These are phyloP conservation scores for Eutrema japonicum DNA, from an alignment of 345 rosid species.

Conservation along the genomic window DNA sequence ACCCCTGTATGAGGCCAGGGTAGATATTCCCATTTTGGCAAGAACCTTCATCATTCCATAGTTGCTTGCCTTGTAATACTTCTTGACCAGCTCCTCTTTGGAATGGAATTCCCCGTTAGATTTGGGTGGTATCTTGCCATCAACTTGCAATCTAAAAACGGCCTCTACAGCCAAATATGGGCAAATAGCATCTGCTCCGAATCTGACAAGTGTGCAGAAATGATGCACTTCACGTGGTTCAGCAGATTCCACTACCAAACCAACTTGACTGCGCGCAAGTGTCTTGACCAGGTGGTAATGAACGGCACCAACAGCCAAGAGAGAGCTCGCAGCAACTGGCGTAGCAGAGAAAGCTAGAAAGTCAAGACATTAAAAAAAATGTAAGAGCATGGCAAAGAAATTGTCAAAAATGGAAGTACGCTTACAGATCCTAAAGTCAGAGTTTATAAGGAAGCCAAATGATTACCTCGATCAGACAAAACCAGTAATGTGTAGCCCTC, in stretches of 20 bases:
- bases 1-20: conserved; percentile 97
- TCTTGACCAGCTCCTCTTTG: conserved; percentile 89
- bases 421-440: background rate
- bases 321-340: conserved; percentile 93
- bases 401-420: background rate
- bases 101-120: conserved; percentile 77
- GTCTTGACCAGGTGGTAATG: conserved; percentile 91
- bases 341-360: conserved; percentile 72
- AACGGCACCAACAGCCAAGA: conserved; percentile 98
- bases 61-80: conserved; percentile 95
- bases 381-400: conserved; percentile 9
- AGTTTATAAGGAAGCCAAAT: background rate
- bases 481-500: conserved; percentile 85
- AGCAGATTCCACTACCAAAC: conserved; percentile 93
- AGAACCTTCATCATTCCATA: conserved; percentile 99
- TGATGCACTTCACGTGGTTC: conserved; percentile 99
- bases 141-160: conserved; percentile 89
- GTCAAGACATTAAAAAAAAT: background rate
- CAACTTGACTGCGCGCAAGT: conserved; percentile 89
- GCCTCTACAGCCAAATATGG: conserved; percentile 91
- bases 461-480: conserved; percentile 94
- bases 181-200: conserved; percentile 97
- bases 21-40: conserved; percentile 99
- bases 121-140: conserved; percentile 93
- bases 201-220: conserved; percentile 95